Evolutionary conservation across 208 protist genomes (phyloP).

Genomic region (Angomonas ambiguus): DNA sequence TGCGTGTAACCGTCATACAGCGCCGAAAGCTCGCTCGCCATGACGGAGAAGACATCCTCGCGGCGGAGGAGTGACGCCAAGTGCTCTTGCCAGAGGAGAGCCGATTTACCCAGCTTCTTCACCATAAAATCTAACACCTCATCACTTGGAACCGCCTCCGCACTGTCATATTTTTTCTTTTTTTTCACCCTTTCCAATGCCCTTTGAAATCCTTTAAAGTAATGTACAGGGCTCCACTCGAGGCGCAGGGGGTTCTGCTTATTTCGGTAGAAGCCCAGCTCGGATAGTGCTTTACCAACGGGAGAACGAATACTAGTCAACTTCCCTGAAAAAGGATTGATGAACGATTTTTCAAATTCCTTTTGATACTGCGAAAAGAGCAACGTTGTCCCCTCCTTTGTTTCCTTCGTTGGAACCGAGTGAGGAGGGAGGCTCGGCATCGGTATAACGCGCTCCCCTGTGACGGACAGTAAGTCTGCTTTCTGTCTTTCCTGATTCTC

Average conservation of each 20-base stretch:
- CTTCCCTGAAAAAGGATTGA: conserved; percentile 80
- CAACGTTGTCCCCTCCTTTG: neutral
- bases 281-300: conserved; percentile 23
- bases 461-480: neutral
- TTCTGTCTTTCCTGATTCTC: neutral
- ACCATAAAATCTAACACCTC: conserved; percentile 2
- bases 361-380: conserved; percentile 1
- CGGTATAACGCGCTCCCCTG: neutral
- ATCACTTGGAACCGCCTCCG: neutral
- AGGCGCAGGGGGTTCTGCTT: conserved; percentile 54
- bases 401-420: neutral
- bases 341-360: conserved; percentile 17
- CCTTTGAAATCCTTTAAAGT: conserved; percentile 18
- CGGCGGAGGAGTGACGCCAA: conserved; percentile 42
- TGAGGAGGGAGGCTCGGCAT: neutral
- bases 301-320: conserved; percentile 21
- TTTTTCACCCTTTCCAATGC: neutral
- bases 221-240: conserved; percentile 40
- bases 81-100: conserved; percentile 31
- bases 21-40: conserved; percentile 40
- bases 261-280: conserved; percentile 53
- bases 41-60: conserved; percentile 38
- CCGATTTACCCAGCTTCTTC: conserved; percentile 8
- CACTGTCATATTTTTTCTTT: neutral
- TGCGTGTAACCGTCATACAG: conserved; percentile 43